A percentile compares a stretch with the other conserved stretches of the same genome.
These are phyloP conservation scores for Trapa incisa DNA, from an alignment of 345 rosid genomes.

Conservation along the genomic window DNA sequence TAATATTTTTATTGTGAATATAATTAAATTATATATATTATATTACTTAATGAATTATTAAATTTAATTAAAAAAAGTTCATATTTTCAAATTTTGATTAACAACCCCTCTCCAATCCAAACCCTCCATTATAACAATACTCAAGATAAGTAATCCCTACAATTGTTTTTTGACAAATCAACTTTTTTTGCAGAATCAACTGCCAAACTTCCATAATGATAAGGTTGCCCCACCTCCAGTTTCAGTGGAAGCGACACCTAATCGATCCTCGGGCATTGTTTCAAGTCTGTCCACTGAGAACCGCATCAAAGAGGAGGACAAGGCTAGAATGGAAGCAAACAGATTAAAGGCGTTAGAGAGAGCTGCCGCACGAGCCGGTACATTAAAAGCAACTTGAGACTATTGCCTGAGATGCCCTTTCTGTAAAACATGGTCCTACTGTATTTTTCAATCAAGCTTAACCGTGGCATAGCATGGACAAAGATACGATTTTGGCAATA, in stretches of 20 bases:
- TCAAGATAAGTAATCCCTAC: no score
- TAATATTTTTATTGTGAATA: no score
- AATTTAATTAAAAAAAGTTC: no score
- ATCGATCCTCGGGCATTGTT: slow-evolving; percentile 12
- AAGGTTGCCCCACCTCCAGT: not conserved
- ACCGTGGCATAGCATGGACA: not conserved
- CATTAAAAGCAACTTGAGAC: not conserved
- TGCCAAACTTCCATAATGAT: not conserved
- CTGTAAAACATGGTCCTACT: no score
- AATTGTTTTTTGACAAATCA: no score
- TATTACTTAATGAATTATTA: no score
- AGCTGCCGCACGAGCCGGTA: slow-evolving; percentile 41
- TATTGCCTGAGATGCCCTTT: no score
- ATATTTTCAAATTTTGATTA: no score
- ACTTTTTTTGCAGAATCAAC: slow-evolving; percentile 6
- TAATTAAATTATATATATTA: no score
- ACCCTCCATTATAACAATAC: no score
- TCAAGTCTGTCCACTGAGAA: slow-evolving; percentile 16
- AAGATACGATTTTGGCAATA: not conserved
- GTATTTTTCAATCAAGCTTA: not conserved
- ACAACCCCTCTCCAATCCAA: no score
- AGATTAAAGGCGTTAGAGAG: slow-evolving; percentile 59
- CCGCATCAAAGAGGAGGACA: slow-evolving; percentile 51
- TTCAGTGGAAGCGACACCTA: slow-evolving; percentile 5
- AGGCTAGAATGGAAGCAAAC: slow-evolving; percentile 69